Conservation (phyloP, 2,329 filamentous ascomycete species). For the Clarireedia sp. region DNA sequence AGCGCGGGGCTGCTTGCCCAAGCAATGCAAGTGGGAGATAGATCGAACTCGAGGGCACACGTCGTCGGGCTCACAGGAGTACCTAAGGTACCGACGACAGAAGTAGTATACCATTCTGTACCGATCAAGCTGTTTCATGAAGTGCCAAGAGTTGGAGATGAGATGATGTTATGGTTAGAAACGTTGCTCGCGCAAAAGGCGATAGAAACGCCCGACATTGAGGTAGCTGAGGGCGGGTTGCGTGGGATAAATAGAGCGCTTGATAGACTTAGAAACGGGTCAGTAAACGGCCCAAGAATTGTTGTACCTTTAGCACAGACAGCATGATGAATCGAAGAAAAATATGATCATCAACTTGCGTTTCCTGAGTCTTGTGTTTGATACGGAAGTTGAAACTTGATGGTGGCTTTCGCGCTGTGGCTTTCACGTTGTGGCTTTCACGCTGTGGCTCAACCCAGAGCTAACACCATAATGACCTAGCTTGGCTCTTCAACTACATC, state of each 20-base stretch:
- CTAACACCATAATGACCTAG: too few species aligned
- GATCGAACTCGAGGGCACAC: slow-evolving; percentile 37
- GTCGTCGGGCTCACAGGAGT: slow-evolving; percentile 60
- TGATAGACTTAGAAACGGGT: slow-evolving; percentile 56
- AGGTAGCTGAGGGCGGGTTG: slow-evolving; percentile 55
- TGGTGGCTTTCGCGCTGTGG: too few species aligned
- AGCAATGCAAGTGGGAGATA: slow-evolving; percentile 15
- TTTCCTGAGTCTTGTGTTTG: too few species aligned
- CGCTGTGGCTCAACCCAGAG: too few species aligned
- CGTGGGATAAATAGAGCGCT: slow-evolving; percentile 60
- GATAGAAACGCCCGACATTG: slow-evolving; percentile 55
- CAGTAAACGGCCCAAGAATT: slow-evolving; percentile 59
- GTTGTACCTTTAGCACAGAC: slow-evolving; percentile 40
- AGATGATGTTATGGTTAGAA: slow-evolving; percentile 60
- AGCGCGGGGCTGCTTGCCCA: slow-evolving; percentile 46
- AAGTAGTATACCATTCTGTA: slow-evolving; percentile 35
- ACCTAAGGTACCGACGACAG: slow-evolving; percentile 41
- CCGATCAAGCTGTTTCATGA: slow-evolving; percentile 73
- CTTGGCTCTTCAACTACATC: too few species aligned
- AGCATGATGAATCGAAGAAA: not conserved
- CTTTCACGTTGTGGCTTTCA: too few species aligned
- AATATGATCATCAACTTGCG: too few species aligned
- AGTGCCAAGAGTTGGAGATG: slow-evolving; percentile 53
- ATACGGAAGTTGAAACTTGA: too few species aligned
- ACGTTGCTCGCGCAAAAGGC: slow-evolving; percentile 46